Evolutionary conservation across 2,329 filamentous ascomycete genomes (phyloP).

Genomic region (Sporothrix schenckii): DNA sequence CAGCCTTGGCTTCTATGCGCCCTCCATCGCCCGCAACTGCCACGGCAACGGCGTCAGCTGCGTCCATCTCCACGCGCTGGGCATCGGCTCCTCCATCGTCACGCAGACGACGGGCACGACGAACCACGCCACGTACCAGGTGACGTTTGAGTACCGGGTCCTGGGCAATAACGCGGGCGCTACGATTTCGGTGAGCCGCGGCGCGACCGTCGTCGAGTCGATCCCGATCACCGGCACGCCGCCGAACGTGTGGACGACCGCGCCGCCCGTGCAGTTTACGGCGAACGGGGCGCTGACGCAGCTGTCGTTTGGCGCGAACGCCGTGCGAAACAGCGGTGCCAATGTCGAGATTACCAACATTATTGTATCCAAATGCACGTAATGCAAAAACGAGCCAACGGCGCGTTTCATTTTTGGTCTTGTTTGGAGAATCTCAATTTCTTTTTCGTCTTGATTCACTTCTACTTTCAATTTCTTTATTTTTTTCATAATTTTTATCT

Average conservation of each 20-base stretch:
- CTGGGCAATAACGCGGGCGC: not conserved
- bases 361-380: constrained; percentile 15
- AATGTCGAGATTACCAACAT: constrained; percentile 20
- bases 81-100: not conserved
- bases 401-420: not conserved
- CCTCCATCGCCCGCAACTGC: not conserved
- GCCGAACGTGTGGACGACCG: not conserved
- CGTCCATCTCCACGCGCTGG: not conserved
- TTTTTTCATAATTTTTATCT: not conserved
- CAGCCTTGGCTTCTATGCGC: not conserved
- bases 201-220: not conserved
- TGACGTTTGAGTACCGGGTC: constrained; percentile 8
- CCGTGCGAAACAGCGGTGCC: not conserved
- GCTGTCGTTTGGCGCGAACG: constrained; percentile 11
- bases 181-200: not conserved
- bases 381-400: not conserved
- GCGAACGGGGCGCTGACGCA: not conserved
- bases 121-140: constrained; percentile 11
- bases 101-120: not conserved
- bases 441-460: no score
- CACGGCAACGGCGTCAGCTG: constrained; percentile 11
- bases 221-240: not conserved
- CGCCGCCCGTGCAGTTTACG: not conserved
- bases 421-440: no score
- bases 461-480: not conserved